Percentiles rank a stretch among this genome's conserved stretches.
Evolutionary conservation across 2,329 filamentous ascomycete species (phyloP).

Genomic region (Fusarium poae): DNA sequence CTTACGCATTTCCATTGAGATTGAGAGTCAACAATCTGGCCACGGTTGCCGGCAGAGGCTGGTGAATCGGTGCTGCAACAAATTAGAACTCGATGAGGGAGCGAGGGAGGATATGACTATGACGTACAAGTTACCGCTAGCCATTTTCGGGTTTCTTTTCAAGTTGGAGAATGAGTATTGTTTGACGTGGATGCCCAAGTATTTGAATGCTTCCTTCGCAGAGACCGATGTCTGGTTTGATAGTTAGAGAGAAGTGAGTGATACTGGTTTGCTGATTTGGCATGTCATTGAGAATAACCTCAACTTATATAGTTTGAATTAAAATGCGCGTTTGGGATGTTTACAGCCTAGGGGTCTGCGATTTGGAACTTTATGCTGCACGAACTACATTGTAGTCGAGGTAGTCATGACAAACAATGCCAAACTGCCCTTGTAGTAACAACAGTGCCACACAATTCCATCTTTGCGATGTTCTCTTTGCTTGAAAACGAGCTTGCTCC

Average conservation of each 20-base stretch:
- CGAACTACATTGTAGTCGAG: conserved; percentile 14
- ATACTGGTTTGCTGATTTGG: background rate
- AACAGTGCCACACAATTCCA: conserved; percentile 9
- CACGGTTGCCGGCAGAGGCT: conserved; percentile 8
- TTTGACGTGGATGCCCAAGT: background rate
- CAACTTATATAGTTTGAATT: conserved; percentile 1
- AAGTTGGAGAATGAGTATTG: background rate
- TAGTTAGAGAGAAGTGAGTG: background rate
- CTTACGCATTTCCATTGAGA: conserved; percentile 26
- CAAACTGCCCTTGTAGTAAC: background rate
- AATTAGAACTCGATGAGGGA: background rate
- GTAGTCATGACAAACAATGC: background rate
- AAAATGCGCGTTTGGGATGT: background rate
- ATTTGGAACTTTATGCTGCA: background rate
- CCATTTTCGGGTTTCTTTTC: conserved; percentile 4
- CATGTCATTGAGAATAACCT: fast-evolving
- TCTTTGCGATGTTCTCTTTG: conserved; percentile 21
- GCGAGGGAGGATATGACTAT: no score
- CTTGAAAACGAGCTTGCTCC: conserved; percentile 13
- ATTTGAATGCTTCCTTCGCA: background rate
- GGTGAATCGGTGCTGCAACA: conserved; percentile 1
- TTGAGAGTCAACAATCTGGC: conserved; percentile 3
- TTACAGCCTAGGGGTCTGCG: fast-evolving
- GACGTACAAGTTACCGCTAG: conserved; percentile 14
- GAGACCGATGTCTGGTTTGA: background rate